Percentiles rank a stretch among this genome's conserved stretches.
Evolutionary conservation across 2,329 filamentous ascomycete genomes (phyloP).

Genomic region (Fusarium denticulatum): DNA sequence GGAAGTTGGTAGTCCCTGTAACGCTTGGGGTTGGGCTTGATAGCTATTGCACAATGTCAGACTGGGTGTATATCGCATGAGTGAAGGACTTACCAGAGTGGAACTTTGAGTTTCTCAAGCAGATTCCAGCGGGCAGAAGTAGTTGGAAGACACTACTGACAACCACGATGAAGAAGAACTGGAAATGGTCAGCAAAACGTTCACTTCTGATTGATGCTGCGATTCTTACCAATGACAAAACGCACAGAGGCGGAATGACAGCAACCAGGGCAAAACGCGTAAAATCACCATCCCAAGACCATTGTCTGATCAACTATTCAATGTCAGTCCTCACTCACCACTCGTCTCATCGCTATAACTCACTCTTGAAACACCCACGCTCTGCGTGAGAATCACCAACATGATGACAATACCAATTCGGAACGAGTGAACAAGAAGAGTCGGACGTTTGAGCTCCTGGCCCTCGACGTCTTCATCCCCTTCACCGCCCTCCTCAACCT

Average conservation of each 20-base stretch:
- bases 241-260: slow-evolving; percentile 31
- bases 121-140: slow-evolving; percentile 39
- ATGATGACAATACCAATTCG: slow-evolving; percentile 41
- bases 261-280: slow-evolving; percentile 30
- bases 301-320: slow-evolving; percentile 22
- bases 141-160: slow-evolving; percentile 41
- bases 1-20: slow-evolving; percentile 51
- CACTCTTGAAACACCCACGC: slow-evolving; percentile 40
- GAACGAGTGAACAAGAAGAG: slow-evolving; percentile 37
- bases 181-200: too few relatives aligned
- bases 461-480: slow-evolving; percentile 36
- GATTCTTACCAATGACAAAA: slow-evolving; percentile 27
- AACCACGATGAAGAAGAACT: slow-evolving; percentile 44
- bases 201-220: too few relatives aligned
- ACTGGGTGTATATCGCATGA: neutral
- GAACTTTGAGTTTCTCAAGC: slow-evolving; percentile 40
- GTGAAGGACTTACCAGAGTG: slow-evolving; percentile 31
- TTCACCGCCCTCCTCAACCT: slow-evolving; percentile 42
- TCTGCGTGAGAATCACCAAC: slow-evolving; percentile 40
- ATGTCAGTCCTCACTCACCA: rapidly evolving
- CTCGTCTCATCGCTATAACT: neutral
- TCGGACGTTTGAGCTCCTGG: slow-evolving; percentile 31
- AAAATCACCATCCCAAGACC: slow-evolving; percentile 38
- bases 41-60: neutral
- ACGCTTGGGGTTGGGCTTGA: slow-evolving; percentile 43